phyloP scores from a whole-genome alignment of 306 rosid species.

The Astragalus membranaceus region DNA sequence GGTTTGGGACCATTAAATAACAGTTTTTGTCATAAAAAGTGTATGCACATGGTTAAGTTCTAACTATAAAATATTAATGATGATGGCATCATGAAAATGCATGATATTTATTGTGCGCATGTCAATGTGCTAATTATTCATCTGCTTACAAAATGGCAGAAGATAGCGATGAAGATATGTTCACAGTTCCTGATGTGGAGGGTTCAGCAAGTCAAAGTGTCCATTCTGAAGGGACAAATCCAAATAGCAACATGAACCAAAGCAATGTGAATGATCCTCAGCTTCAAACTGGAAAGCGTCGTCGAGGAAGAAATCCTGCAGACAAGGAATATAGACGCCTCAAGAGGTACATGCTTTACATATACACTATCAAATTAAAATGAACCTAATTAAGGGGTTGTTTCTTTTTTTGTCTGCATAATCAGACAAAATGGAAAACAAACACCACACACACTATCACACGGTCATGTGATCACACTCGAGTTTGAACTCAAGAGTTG shows the following conservation, averaged over 20 bases:
- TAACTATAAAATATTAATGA: too few species aligned
- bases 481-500: too few species aligned
- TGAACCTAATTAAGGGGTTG: too few species aligned
- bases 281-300: slow-evolving; percentile 33
- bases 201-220: neutral
- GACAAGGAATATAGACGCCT: slow-evolving; percentile 59
- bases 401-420: too few species aligned
- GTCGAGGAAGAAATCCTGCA: slow-evolving; percentile 47
- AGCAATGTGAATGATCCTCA: slow-evolving; percentile 15
- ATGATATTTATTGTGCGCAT: neutral
- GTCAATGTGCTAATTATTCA: neutral
- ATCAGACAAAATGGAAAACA: too few species aligned
- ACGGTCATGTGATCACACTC: too few species aligned
- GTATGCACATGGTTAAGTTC: too few species aligned
- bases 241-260: slow-evolving; percentile 8
- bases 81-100: too few species aligned
- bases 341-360: slow-evolving; percentile 39
- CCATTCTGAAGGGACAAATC: slow-evolving; percentile 11
- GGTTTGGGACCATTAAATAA: too few species aligned
- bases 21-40: too few species aligned
- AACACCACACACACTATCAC: too few species aligned
- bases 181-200: slow-evolving; percentile 14
- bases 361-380: neutral
- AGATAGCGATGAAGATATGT: slow-evolving; percentile 62
- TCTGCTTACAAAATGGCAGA: slow-evolving; percentile 15